Evolutionary conservation across 352 stramenopile species (phyloP).

Genomic region (Phytophthora idaei): DNA sequence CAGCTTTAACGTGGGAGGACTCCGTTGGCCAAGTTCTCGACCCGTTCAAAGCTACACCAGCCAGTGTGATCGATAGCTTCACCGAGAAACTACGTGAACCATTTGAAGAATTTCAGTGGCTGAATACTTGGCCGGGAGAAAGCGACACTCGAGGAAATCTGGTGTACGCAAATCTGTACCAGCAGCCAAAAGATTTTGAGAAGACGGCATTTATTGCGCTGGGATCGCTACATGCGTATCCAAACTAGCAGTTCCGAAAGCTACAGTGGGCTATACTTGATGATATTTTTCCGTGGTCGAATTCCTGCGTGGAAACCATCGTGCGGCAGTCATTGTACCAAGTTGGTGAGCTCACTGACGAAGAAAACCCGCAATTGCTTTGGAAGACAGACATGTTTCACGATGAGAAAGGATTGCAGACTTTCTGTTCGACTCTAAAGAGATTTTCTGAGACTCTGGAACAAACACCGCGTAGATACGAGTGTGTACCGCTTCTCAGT

Average conservation of each 20-base stretch:
- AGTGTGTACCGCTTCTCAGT: constrained; percentile 41
- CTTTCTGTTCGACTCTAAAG: constrained; percentile 27
- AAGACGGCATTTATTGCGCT: neutral
- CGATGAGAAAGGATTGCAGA: neutral
- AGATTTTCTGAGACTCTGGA: constrained; percentile 27
- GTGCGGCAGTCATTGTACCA: neutral
- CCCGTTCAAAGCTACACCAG: constrained; percentile 38
- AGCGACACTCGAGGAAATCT: constrained; percentile 45
- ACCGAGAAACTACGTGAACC: constrained; percentile 35
- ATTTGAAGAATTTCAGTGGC: constrained; percentile 43
- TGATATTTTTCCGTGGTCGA: neutral
- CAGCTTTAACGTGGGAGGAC: constrained; percentile 24
- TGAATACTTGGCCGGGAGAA: constrained; percentile 39
- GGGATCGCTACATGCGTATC: neutral
- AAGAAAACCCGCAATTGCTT: neutral
- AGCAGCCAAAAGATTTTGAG: constrained; percentile 4
- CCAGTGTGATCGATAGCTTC: constrained; percentile 37
- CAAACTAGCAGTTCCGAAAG: neutral
- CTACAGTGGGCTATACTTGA: neutral
- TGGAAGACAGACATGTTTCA: constrained; percentile 42
- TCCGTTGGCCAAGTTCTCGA: constrained; percentile 32
- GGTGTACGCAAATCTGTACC: constrained; percentile 41
- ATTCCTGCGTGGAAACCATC: neutral
- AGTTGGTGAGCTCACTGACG: neutral
- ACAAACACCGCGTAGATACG: constrained; percentile 33